Evolutionary conservation across 257 asterid species (phyloP), one percentile per base, ranked within the genome.

Genomic region (Echites panduratus): DNA sequence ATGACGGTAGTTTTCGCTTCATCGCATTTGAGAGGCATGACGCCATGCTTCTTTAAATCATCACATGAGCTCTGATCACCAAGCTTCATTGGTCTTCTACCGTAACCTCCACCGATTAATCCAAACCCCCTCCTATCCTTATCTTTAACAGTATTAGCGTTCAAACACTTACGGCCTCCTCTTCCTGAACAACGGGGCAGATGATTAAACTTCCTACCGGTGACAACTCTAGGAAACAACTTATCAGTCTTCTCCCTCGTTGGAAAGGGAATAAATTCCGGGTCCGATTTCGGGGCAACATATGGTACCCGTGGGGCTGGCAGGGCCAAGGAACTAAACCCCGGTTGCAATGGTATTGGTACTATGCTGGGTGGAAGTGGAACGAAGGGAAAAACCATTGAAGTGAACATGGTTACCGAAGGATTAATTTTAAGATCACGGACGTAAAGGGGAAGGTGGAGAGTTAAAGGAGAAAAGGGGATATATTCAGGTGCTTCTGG

Each of bases 1-100:
- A 90, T 87, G 68, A 90, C 74, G 4, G 93, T 77, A 0, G 93
- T 85, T 7, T 77, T 73, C 2, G 71, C 75, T 66, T 76, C 86
- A 6, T 70, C 76, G 3, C 57, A 70, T 12, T 70, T 75, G 0
- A 90, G 82, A 61, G 85, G 88, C 40, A 78, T 12, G 9, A 78
- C 77, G 11, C 40, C 32, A n/a, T 82, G 83, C 57, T 78, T 82
- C n/a, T 24, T 26, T 2, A 66, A 45, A 61, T 61, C 19, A 44
- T 52, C 40, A 5, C 66, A 29, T 13, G 38, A 32, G 2, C 38
- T 32, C 38, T 32, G 38, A 32, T 17, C 26, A 4, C 26, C 47
- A 3, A 22, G 35, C 17, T 0, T 66, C 38, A 1, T 16, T 3
- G 38, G 3, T 57, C 40, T 14, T 47, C 66, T 54, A 35, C 16